Conservation (phyloP, 306 rosid species). For the Carpinus fangiana region DNA sequence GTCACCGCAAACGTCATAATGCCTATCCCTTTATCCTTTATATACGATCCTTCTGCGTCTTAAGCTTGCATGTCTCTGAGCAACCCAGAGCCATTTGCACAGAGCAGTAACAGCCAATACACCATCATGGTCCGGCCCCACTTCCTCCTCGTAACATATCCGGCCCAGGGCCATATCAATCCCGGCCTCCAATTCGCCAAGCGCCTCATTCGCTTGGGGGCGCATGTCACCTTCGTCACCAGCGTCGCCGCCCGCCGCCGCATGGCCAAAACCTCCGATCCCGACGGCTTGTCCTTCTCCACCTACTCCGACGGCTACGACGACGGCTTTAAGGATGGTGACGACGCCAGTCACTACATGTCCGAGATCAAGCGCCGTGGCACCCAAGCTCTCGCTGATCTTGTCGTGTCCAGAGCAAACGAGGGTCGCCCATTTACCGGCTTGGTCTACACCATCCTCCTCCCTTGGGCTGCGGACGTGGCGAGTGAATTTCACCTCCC, state of each 20-base stretch:
- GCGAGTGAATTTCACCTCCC: constrained; percentile 28
- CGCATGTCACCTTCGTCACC: constrained; percentile 40
- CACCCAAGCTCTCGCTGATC: constrained; percentile 19
- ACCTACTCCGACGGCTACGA: constrained; percentile 41
- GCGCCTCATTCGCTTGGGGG: constrained; percentile 28
- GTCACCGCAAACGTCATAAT: too few species aligned
- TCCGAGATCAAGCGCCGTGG: constrained; percentile 17
- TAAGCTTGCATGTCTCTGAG: background rate
- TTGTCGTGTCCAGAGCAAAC: constrained; percentile 1
- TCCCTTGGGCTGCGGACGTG: constrained; percentile 39
- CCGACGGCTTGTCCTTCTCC: constrained; percentile 20
- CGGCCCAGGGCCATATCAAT: constrained; percentile 53
- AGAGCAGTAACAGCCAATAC: too few species aligned
- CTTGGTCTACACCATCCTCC: constrained; percentile 22
- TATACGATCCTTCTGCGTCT: background rate
- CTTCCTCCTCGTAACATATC: constrained; percentile 42
- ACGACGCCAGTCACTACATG: background rate
- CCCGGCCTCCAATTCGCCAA: constrained; percentile 47
- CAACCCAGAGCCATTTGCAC: too few species aligned
- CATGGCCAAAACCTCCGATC: constrained; percentile 14
- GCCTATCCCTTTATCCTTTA: background rate
- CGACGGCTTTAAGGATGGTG: constrained; percentile 11
- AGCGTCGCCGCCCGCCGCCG: constrained; percentile 23
- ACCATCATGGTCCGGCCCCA: constrained; percentile 13
- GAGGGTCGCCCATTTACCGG: constrained; percentile 31